A percentile compares a stretch with the other conserved stretches of the same genome.
phyloP scores from a whole-genome alignment of 176 grass and related monocot species.

The Musa acuminata region DNA sequence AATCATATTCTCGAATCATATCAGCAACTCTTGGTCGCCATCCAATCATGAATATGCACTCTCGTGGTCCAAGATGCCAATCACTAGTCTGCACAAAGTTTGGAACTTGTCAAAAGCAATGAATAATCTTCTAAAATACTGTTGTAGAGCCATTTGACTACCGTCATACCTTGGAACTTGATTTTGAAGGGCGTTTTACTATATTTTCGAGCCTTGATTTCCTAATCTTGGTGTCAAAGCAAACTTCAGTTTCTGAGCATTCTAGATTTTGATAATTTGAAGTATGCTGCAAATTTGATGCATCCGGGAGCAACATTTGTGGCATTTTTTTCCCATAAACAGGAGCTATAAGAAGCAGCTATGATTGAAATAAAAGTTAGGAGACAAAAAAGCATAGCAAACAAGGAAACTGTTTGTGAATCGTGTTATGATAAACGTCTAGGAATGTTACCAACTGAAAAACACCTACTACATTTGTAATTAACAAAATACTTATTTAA shows the following conservation, averaged over 20 bases:
- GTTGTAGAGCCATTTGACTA: background rate
- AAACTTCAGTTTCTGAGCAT: constrained; percentile 29
- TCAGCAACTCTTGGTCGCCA: constrained; percentile 86
- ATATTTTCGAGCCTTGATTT: constrained; percentile 67
- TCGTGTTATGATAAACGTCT: background rate
- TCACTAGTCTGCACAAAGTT: constrained; percentile 60
- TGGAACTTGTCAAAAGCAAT: background rate
- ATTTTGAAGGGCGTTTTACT: constrained; percentile 52
- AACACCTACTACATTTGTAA: background rate
- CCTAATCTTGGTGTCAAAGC: constrained; percentile 30
- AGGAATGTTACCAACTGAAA: background rate
- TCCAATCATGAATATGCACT: constrained; percentile 73
- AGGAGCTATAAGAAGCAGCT: constrained; percentile 91
- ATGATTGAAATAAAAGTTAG: constrained; percentile 27
- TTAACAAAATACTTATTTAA: constrained; percentile 1
- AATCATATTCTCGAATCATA: constrained; percentile 94
- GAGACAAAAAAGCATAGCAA: constrained; percentile 1
- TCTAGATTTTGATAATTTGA: constrained; percentile 28
- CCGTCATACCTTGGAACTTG: constrained; percentile 58
- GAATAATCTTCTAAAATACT: background rate
- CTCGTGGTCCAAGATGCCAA: constrained; percentile 68
- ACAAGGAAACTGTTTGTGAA: background rate
- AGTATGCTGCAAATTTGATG: constrained; percentile 24
- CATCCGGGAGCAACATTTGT: constrained; percentile 31
- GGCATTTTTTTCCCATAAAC: constrained; percentile 44